Conservation (phyloP, 345 rosid species). For the Limnanthes douglasii region DNA sequence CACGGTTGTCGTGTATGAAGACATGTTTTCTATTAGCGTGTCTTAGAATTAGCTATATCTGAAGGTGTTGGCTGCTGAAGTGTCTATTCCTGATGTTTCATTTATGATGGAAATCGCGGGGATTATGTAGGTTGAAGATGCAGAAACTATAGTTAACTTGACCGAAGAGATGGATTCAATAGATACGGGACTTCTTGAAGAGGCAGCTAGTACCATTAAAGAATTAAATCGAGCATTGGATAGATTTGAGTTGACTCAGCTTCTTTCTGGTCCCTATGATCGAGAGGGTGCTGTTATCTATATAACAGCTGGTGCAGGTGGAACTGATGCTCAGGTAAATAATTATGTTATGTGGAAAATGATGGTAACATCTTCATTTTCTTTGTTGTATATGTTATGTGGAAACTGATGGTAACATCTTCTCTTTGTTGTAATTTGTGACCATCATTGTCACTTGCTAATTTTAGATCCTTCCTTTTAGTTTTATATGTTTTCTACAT, state of each 20-base stretch:
- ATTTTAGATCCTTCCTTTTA: no score
- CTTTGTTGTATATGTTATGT: no score
- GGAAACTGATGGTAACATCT: no score
- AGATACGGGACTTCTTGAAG: conserved; percentile 76
- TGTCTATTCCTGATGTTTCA: no score
- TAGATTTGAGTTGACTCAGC: conserved; percentile 72
- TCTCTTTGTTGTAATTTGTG: no score
- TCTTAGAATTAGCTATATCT: no score
- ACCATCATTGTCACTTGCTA: no score
- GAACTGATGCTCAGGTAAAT: conserved; percentile 95
- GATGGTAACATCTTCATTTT: background rate
- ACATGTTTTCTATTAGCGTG: no score
- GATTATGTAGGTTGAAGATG: conserved; percentile 72
- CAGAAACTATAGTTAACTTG: conserved; percentile 60
- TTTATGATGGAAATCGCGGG: no score
- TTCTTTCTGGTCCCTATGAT: conserved; percentile 88
- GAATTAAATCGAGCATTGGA: conserved; percentile 58
- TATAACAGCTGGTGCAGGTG: conserved; percentile 96
- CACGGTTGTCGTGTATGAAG: no score
- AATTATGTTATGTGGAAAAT: background rate
- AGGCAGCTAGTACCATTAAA: conserved; percentile 53
- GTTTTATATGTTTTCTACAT: no score
- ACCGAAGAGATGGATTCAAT: conserved; percentile 91
- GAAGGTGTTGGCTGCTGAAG: no score
- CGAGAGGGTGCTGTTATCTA: conserved; percentile 81